phyloP scores from a whole-genome alignment of 2,329 filamentous ascomycete genomes.

The Aspergillus novofumigatus region DNA sequence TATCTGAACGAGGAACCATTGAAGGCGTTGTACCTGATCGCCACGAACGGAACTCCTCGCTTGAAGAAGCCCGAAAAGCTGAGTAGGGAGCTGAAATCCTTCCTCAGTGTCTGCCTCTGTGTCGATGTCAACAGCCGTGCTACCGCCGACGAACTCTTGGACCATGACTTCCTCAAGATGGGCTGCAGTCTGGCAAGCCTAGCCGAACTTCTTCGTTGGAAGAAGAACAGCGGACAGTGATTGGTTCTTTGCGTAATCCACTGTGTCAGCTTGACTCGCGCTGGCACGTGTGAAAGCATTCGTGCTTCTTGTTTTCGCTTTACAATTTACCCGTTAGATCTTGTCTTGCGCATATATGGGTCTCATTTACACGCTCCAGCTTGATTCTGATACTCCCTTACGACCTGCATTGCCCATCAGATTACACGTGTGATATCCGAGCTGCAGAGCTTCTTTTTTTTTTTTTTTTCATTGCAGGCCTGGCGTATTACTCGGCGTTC shows the following conservation, averaged over 20 bases:
- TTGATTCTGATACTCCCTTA: slow-evolving; percentile 22
- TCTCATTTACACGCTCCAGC: slow-evolving; percentile 25
- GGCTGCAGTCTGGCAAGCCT: slow-evolving; percentile 81
- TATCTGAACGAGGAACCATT: slow-evolving; percentile 97
- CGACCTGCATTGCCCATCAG: slow-evolving; percentile 21
- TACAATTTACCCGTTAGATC: slow-evolving; percentile 19
- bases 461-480: slow-evolving; percentile 19
- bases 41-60: slow-evolving; percentile 92
- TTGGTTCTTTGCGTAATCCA: background rate
- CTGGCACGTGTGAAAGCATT: background rate
- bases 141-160: slow-evolving; percentile 81
- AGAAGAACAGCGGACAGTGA: slow-evolving; percentile 42
- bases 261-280: background rate
- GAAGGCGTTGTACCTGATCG: slow-evolving; percentile 95
- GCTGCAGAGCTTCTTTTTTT: slow-evolving; percentile 15
- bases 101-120: slow-evolving; percentile 92
- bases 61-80: slow-evolving; percentile 98
- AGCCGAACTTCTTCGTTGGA: slow-evolving; percentile 75
- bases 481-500: slow-evolving; percentile 32
- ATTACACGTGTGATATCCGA: slow-evolving; percentile 24
- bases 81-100: slow-evolving; percentile 95
- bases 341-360: slow-evolving; percentile 29
- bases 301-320: slow-evolving; percentile 9
- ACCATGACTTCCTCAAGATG: slow-evolving; percentile 90
- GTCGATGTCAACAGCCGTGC: slow-evolving; percentile 94